phyloP scores from a whole-genome alignment of 179 eudicot genomes.

The Nepenthes alata region DNA sequence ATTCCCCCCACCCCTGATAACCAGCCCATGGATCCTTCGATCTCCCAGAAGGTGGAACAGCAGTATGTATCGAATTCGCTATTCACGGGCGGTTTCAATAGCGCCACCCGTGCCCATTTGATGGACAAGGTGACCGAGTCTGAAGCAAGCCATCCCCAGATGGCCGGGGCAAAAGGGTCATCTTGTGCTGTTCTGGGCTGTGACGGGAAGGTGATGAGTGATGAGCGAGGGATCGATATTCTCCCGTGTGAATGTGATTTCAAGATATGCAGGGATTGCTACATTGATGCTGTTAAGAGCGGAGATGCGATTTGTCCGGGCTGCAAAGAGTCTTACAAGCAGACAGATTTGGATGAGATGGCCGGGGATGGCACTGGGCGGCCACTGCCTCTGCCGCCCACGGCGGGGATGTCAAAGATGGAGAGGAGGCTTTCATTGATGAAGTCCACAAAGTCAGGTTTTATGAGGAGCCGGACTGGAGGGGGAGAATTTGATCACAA shows the following conservation, averaged over 20 bases:
- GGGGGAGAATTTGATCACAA: conserved; percentile 27
- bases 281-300: conserved; percentile 16
- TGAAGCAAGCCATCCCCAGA: conserved; percentile 19
- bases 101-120: conserved; percentile 21
- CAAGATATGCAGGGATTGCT: conserved; percentile 23
- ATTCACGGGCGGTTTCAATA: conserved; percentile 24
- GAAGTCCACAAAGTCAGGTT: conserved; percentile 29
- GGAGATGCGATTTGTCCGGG: conserved; percentile 17
- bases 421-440: conserved; percentile 24
- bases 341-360: conserved; percentile 28
- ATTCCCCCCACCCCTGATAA: conserved; percentile 33
- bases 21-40: conserved; percentile 32
- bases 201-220: conserved; percentile 37
- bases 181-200: conserved; percentile 32
- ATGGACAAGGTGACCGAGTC: conserved; percentile 31
- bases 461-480: conserved; percentile 24
- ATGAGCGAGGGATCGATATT: conserved; percentile 16
- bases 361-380: neutral
- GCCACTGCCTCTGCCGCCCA: conserved; percentile 19
- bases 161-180: conserved; percentile 29
- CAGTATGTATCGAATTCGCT: conserved; percentile 41
- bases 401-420: conserved; percentile 11
- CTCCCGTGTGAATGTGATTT: conserved; percentile 26
- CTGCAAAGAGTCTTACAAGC: conserved; percentile 26
- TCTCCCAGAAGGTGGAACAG: conserved; percentile 39